Evolutionary conservation across 2,329 filamentous ascomycete genomes (phyloP).

Genomic region (Botrytis paeoniae): DNA sequence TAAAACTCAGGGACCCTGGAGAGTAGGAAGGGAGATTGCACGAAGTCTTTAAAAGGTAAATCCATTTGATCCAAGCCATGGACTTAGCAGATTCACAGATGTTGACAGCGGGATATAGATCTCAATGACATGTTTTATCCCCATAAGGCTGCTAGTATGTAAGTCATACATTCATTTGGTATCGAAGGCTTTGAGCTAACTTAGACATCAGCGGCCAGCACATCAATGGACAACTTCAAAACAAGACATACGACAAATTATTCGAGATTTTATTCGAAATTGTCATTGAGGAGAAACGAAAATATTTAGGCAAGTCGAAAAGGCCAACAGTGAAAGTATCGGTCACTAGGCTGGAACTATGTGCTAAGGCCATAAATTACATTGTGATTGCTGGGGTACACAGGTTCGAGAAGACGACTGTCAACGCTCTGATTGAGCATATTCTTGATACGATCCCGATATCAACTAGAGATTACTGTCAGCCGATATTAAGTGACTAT

Average conservation of each 20-base stretch:
- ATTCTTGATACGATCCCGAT: conserved; percentile 71
- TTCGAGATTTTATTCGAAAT: conserved; percentile 77
- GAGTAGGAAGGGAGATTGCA: conserved; percentile 9
- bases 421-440: conserved; percentile 77
- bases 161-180: conserved; percentile 7
- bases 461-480: conserved; percentile 59
- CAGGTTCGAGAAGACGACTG: conserved; percentile 70
- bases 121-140: conserved; percentile 34
- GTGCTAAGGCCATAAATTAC: conserved; percentile 68
- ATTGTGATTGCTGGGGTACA: conserved; percentile 67
- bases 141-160: conserved; percentile 34
- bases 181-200: conserved; percentile 21
- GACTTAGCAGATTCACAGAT: neutral
- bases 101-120: conserved; percentile 26
- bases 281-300: conserved; percentile 63
- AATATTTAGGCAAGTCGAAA: conserved; percentile 46
- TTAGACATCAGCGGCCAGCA: conserved; percentile 43
- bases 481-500: conserved; percentile 72
- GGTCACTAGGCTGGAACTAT: conserved; percentile 52
- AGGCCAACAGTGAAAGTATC: conserved; percentile 35
- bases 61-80: neutral
- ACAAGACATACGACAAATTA: conserved; percentile 63
- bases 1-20: conserved; percentile 8
- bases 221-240: conserved; percentile 59
- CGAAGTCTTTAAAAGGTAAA: conserved; percentile 23